phyloP scores from a whole-genome alignment of 148 eudicot genomes.

The Fagopyrum esculentum region DNA sequence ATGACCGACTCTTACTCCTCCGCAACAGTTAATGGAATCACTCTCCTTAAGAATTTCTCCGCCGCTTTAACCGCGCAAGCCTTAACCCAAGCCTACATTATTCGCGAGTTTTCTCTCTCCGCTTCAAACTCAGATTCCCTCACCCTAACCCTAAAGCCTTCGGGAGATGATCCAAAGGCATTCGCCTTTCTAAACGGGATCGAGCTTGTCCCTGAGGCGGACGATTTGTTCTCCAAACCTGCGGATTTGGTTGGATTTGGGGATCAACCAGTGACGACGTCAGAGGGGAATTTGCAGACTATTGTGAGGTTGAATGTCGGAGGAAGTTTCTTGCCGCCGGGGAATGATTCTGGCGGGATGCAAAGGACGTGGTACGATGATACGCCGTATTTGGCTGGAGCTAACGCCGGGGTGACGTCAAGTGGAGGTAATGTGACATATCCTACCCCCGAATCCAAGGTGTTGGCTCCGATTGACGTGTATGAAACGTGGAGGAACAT shows the following conservation, averaged over 20 bases:
- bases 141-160: slow-evolving; percentile 43
- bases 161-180: slow-evolving; percentile 27
- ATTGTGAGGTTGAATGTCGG: slow-evolving; percentile 70
- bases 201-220: slow-evolving; percentile 43
- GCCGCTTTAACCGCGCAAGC: slow-evolving; percentile 58
- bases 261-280: slow-evolving; percentile 22
- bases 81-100: slow-evolving; percentile 54
- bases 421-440: slow-evolving; percentile 22
- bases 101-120: slow-evolving; percentile 52
- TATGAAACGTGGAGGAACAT: slow-evolving; percentile 51
- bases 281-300: slow-evolving; percentile 31
- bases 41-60: slow-evolving; percentile 64
- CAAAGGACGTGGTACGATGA: slow-evolving; percentile 83
- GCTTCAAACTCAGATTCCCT: slow-evolving; percentile 22
- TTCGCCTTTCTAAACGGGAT: slow-evolving; percentile 74
- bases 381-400: slow-evolving; percentile 52
- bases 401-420: slow-evolving; percentile 37
- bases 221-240: slow-evolving; percentile 33
- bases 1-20: slow-evolving; percentile 34
- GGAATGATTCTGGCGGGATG: slow-evolving; percentile 56
- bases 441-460: slow-evolving; percentile 11
- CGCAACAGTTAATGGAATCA: slow-evolving; percentile 31
- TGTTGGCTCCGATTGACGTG: slow-evolving; percentile 51
- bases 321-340: slow-evolving; percentile 56
- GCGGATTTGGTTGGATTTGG: slow-evolving; percentile 33